Percentiles rank a stretch among this genome's conserved stretches.
phyloP scores from a whole-genome alignment of 768 basidiomycete genomes.

The Panaeolus cyanescens region DNA sequence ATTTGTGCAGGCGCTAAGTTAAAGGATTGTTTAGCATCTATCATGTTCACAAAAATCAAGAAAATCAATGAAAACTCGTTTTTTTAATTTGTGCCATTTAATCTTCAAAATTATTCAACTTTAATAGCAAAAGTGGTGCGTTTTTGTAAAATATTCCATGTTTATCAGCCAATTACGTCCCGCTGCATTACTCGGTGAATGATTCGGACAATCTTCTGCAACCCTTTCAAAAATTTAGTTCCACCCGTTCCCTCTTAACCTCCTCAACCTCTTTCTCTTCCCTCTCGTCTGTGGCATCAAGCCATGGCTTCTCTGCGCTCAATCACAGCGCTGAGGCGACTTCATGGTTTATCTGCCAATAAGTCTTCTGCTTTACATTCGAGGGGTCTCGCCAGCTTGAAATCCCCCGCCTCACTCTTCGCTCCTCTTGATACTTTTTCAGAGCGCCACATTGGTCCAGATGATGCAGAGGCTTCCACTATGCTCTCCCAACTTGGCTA shows the following conservation, averaged over 20 bases:
- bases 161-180: conserved; percentile 32
- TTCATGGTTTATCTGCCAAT: conserved; percentile 18
- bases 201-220: conserved; percentile 47
- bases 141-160: conserved; percentile 13
- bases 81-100: conserved; percentile 3
- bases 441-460: conserved; percentile 92
- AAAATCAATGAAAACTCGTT: conserved; percentile 11
- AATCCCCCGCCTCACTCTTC: conserved; percentile 66
- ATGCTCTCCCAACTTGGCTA: conserved; percentile 91
- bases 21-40: conserved; percentile 16
- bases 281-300: conserved; percentile 14
- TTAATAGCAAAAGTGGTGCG: conserved; percentile 10
- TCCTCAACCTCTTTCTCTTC: conserved; percentile 15
- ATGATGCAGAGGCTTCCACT: conserved; percentile 70
- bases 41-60: conserved; percentile 13
- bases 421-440: conserved; percentile 87
- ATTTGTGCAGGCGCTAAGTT: conserved; percentile 18
- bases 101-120: conserved; percentile 13
- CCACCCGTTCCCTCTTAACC: conserved; percentile 19
- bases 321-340: conserved; percentile 25
- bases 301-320: conserved; percentile 35
- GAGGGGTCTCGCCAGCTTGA: conserved; percentile 61
- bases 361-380: conserved; percentile 21
- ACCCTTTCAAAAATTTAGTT: conserved; percentile 24
- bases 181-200: conserved; percentile 56